Percentiles rank a stretch among this genome's conserved stretches.
These are phyloP conservation scores for Adiantum capillusveneris DNA, from an alignment of 75 land plant genomes.

Conservation along the genomic window DNA sequence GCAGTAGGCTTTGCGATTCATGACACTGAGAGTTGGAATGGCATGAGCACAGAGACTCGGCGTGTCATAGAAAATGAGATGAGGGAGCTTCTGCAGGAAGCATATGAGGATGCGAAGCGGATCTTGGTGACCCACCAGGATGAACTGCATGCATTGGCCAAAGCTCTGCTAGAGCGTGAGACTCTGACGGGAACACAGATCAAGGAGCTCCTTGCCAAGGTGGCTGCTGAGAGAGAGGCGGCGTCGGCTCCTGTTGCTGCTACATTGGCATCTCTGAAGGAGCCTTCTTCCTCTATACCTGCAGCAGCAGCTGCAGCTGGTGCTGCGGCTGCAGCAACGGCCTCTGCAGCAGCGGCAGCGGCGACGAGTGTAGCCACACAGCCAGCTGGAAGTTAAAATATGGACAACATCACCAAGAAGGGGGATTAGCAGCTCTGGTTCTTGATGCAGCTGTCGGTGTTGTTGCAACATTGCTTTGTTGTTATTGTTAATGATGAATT, in stretches of 20 bases:
- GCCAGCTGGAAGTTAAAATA: constrained; percentile 42
- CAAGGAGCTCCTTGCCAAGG: constrained; percentile 58
- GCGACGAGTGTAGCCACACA: constrained; percentile 69
- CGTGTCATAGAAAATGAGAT: constrained; percentile 87
- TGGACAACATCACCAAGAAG: no score
- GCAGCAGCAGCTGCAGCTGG: constrained; percentile 54
- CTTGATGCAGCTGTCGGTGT: no score
- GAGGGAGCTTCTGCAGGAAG: constrained; percentile 56
- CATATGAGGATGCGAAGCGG: constrained; percentile 79
- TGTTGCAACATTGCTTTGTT: no score
- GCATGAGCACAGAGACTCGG: constrained; percentile 95
- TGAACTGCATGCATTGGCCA: constrained; percentile 87
- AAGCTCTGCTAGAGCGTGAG: constrained; percentile 82
- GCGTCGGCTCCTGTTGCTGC: constrained; percentile 9
- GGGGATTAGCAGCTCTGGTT: no score
- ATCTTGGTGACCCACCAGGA: constrained; percentile 67
- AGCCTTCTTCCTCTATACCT: constrained; percentile 6
- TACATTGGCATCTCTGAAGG: neutral
- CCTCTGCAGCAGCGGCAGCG: constrained; percentile 70
- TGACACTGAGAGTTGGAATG: constrained; percentile 49
- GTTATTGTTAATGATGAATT: no score
- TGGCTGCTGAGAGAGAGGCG: constrained; percentile 23
- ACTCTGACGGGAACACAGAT: constrained; percentile 81
- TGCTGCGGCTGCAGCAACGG: constrained; percentile 66
- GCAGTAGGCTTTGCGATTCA: constrained; percentile 62